Percentiles rank a stretch among this genome's conserved stretches.
phyloP scores from a whole-genome alignment of 1,139 yeast genomes.

The Saccharomyces uvarum region DNA sequence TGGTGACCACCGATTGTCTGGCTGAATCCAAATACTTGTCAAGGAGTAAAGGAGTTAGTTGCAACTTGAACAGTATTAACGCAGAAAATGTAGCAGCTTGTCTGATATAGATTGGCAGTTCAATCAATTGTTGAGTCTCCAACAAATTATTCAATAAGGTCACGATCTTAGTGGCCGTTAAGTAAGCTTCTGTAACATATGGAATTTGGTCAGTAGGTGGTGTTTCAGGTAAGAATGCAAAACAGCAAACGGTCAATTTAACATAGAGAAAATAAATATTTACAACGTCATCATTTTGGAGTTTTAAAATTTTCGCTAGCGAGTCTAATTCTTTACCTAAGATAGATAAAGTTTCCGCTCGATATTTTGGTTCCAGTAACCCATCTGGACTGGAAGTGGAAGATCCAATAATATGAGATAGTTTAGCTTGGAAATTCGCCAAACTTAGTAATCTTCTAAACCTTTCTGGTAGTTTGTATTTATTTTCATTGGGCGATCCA shows the following conservation, averaged over 20 bases:
- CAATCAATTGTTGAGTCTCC: conserved; percentile 62
- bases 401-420: conserved; percentile 81
- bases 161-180: conserved; percentile 72
- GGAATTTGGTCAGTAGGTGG: conserved; percentile 77
- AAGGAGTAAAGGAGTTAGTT: conserved; percentile 65
- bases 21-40: conserved; percentile 82
- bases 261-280: conserved; percentile 76
- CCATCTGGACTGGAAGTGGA: conserved; percentile 89
- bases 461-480: conserved; percentile 50
- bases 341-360: conserved; percentile 71
- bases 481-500: not conserved
- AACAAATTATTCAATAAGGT: conserved; percentile 69
- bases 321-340: conserved; percentile 74
- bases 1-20: conserved; percentile 87
- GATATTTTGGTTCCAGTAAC: conserved; percentile 70
- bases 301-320: conserved; percentile 37
- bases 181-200: conserved; percentile 74
- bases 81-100: conserved; percentile 82
- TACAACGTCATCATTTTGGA: conserved; percentile 52
- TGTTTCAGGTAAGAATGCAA: conserved; percentile 86
- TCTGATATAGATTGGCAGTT: conserved; percentile 78
- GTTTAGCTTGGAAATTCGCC: conserved; percentile 75
- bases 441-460: conserved; percentile 68
- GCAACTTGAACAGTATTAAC: conserved; percentile 69
- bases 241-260: conserved; percentile 75